phyloP scores from a whole-genome alignment of 352 stramenopile species.

The Phytopythium chamaehyphon region DNA sequence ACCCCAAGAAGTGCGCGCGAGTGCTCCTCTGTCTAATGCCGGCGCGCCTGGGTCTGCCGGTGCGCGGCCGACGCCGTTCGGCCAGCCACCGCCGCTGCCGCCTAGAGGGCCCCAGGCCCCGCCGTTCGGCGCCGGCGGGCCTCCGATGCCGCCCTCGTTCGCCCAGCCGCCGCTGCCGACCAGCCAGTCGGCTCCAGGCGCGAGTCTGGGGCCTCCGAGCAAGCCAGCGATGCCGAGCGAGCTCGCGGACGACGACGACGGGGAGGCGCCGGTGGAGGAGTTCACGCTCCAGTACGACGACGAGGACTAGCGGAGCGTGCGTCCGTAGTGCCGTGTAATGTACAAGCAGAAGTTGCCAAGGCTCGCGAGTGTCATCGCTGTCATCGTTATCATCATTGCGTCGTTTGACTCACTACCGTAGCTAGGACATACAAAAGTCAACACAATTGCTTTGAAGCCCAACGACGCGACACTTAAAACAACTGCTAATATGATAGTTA shows the following conservation, averaged over 20 bases:
- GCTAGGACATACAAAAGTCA: no score
- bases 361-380: no score
- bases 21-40: constrained; percentile 48
- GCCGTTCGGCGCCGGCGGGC: background rate
- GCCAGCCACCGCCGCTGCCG: background rate
- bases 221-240: constrained; percentile 11
- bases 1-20: constrained; percentile 44
- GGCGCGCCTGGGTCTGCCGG: constrained; percentile 20
- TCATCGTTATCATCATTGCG: no score
- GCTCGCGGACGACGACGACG: constrained; percentile 58
- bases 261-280: constrained; percentile 44
- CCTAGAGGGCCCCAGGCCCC: background rate
- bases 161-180: background rate
- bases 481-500: no score
- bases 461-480: no score
- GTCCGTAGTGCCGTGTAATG: background rate
- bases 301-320: constrained; percentile 40
- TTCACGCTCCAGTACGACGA: constrained; percentile 81
- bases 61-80: background rate
- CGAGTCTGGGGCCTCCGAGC: no score
- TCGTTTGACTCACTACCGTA: no score
- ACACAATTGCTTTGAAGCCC: no score
- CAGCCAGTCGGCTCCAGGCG: no score
- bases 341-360: no score
- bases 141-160: background rate